Evolutionary conservation across 1,139 yeast genomes (phyloP), one percentile per base, ranked within the genome.

Genomic region (Candida albicans): DNA sequence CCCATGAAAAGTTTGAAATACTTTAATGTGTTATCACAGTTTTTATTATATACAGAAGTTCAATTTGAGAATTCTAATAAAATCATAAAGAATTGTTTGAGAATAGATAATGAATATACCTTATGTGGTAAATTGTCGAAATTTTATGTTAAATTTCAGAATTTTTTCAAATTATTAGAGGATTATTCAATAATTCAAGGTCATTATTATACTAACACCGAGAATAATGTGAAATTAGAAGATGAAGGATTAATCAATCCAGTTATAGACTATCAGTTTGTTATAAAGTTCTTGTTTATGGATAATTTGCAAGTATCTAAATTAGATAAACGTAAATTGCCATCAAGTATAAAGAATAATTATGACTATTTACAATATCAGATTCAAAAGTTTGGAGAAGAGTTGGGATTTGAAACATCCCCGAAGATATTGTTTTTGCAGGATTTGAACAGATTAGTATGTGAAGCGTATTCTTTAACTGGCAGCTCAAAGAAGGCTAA

Each of bases 91-190:
- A 73, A 73, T 49, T 87, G 96, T 58, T 67, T 87, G 42, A 78
- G 84, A 51, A 77, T 76, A 39, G 87, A 88, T 59, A 85, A 87
- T 54, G 96, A 86, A 45, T 74, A 70, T 51, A 66, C 67, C 36
- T 59, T 57, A 4, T 86, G 95, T 61, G 79, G 81, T 27, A 61
- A 57, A 24, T 55, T 69, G 28, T 73, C 85, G 8, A 78, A 81
- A 52, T 65, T 75, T 37, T 65, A 59, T 43, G 59, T 69, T 28
- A 64, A 63, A 44, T 64, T 65, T 48, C 65, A 61, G 35, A 56
- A 55, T 11, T 55, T 75, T 31, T 56, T 73, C 10, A 57, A 56
- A 32, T 54, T 71, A 2, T 63, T 80, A 44, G 81, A 76, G 51
- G 64, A 67, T 30, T 75, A 79, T 49, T 68, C 78, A 27, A 64